Conservation (phyloP, 768 basidiomycete genomes). For the Dioszegia crocea region DNA sequence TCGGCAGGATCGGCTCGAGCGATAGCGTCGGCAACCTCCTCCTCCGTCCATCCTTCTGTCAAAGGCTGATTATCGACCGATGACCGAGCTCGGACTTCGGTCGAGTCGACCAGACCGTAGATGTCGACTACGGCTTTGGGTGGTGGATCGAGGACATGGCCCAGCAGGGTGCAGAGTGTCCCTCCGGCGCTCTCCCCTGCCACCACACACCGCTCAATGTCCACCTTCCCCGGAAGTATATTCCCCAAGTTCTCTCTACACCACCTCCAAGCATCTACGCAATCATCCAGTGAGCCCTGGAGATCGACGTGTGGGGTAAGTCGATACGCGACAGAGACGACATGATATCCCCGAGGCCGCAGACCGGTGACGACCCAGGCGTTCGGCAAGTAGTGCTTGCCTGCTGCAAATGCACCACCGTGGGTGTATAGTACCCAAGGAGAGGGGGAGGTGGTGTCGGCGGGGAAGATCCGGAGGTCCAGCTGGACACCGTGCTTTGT, state of each 20-base stretch:
- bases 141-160: background rate
- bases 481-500: conserved; percentile 14
- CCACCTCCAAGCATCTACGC: conserved; percentile 15
- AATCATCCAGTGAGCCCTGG: conserved; percentile 11
- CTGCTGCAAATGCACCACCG: conserved; percentile 13
- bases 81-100: background rate
- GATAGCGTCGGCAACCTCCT: conserved; percentile 5
- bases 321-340: conserved; percentile 14
- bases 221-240: background rate
- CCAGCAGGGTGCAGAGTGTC: conserved; percentile 9
- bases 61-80: background rate
- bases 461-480: conserved; percentile 15
- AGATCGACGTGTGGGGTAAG: conserved; percentile 11
- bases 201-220: conserved; percentile 8
- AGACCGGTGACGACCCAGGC: conserved; percentile 15
- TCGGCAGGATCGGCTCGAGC: conserved; percentile 2
- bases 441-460: background rate
- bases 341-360: conserved; percentile 10
- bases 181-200: conserved; percentile 17
- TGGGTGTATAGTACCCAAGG: conserved; percentile 19
- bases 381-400: conserved; percentile 12
- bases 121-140: conserved; percentile 10
- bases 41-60: conserved; percentile 6
- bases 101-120: conserved; percentile 9
- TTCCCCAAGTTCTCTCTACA: conserved; percentile 1